Evolutionary conservation across 768 basidiomycete species (phyloP).

Genomic region (Boletellus ananiceps): DNA sequence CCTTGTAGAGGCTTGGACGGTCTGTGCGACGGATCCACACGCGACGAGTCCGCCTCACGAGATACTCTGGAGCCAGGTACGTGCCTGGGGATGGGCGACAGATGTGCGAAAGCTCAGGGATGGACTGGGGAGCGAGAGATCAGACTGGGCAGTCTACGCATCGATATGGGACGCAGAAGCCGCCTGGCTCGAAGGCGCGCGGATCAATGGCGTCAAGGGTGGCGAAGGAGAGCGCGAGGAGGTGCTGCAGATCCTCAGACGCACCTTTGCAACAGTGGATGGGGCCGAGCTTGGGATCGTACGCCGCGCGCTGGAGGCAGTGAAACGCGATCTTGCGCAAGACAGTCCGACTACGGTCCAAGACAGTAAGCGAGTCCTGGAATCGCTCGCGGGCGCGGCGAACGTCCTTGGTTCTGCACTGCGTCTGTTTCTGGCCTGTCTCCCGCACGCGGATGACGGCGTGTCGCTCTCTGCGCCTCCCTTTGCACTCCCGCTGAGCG

Average conservation of each 20-base stretch:
- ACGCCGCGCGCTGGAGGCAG: constrained; percentile 29
- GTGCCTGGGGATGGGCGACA: constrained; percentile 71
- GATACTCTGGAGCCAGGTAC: constrained; percentile 83
- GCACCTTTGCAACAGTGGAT: constrained; percentile 36
- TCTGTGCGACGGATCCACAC: constrained; percentile 89
- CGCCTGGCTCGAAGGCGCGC: constrained; percentile 75
- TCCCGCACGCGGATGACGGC: constrained; percentile 40
- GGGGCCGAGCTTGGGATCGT: constrained; percentile 37
- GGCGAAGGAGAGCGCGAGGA: constrained; percentile 61
- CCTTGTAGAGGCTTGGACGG: constrained; percentile 67
- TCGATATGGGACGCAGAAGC: constrained; percentile 39
- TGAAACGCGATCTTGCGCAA: constrained; percentile 29
- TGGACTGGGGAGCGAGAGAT: constrained; percentile 29
- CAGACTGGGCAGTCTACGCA: constrained; percentile 29
- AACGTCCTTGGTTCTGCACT: constrained; percentile 43
- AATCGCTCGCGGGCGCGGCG: constrained; percentile 34
- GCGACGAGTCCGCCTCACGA: constrained; percentile 81
- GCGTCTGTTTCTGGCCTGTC: constrained; percentile 62
- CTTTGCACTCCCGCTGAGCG: constrained; percentile 55
- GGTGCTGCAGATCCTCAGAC: constrained; percentile 31
- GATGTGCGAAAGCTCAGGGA: constrained; percentile 44
- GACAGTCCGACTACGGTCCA: neutral
- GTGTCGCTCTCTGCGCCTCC: constrained; percentile 46
- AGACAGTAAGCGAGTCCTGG: constrained; percentile 13
- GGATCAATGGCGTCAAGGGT: constrained; percentile 61